A percentile compares a stretch with the other conserved stretches of the same genome.
Conservation (phyloP, 225 moss, liverwort and hornwort genomes). For the Antitrichia curtipendula region DNA sequence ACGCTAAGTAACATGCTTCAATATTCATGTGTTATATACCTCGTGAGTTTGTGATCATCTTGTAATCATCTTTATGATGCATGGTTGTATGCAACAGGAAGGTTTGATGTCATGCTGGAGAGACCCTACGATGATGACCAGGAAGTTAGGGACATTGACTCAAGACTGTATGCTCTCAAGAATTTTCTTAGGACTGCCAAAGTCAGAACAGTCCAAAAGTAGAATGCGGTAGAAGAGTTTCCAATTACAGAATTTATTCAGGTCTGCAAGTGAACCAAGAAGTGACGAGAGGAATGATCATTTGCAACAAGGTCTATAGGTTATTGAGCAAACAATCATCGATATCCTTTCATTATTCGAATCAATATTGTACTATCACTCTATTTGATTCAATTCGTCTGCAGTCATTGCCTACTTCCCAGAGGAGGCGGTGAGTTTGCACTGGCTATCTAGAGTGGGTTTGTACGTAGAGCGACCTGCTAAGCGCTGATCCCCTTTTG, state of each 20-base stretch:
- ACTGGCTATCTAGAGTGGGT: no score
- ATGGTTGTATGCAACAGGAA: constrained; percentile 1
- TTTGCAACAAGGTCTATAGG: neutral
- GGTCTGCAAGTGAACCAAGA: neutral
- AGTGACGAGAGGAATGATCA: neutral
- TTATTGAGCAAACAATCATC: neutral
- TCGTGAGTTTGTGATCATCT: neutral
- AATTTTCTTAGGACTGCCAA: constrained; percentile 30
- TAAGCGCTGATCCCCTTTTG: no score
- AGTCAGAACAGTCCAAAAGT: constrained; percentile 3
- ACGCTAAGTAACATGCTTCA: neutral
- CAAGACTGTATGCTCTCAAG: constrained; percentile 45
- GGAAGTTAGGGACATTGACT: constrained; percentile 38
- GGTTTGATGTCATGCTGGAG: constrained; percentile 23
- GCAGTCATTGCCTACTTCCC: no score
- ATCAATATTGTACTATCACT: neutral
- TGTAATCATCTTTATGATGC: neutral
- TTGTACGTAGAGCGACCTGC: no score
- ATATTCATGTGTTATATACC: no score
- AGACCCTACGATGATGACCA: constrained; percentile 20
- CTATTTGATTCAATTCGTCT: no score
- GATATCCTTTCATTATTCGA: neutral
- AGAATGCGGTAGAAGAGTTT: neutral
- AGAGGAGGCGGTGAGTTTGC: no score
- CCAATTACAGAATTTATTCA: neutral